Conservation (phyloP, 257 asterid genomes). For the Catharanthus roseus region DNA sequence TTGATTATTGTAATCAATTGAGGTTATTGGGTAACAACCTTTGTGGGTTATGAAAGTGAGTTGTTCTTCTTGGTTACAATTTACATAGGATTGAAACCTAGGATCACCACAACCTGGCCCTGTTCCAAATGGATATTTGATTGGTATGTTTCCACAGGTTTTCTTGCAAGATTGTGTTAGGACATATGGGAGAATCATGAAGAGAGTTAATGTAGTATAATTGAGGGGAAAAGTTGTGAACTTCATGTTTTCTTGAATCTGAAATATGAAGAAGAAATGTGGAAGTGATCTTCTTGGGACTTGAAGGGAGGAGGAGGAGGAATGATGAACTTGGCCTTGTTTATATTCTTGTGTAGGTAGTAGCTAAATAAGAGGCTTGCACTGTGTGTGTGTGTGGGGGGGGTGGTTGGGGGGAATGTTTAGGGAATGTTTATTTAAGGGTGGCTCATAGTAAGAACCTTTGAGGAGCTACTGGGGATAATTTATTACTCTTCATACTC, state of each 20-base stretch:
- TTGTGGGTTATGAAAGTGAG: slow-evolving; percentile 61
- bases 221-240: background rate
- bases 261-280: background rate
- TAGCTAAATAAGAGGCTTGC: background rate
- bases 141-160: slow-evolving; percentile 51
- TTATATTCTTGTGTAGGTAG: background rate
- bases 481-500: background rate
- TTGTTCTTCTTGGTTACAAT: slow-evolving; percentile 45
- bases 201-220: slow-evolving; percentile 5
- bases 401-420: background rate
- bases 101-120: slow-evolving; percentile 83
- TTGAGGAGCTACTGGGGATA: no score
- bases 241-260: background rate
- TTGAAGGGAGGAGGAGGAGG: background rate
- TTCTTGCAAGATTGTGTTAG: slow-evolving; percentile 56
- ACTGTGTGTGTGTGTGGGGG: background rate
- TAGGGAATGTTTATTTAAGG: no score
- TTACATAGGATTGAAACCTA: slow-evolving; percentile 55
- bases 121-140: slow-evolving; percentile 69
- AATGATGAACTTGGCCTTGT: background rate
- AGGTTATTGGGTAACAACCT: slow-evolving; percentile 64
- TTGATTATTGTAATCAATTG: slow-evolving; percentile 62
- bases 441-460: no score
- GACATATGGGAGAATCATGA: slow-evolving; percentile 31
- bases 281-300: background rate